Evolutionary conservation across 192 early-diverging fungal species (phyloP).

Genomic region (Martensiomyces pterosporus): DNA sequence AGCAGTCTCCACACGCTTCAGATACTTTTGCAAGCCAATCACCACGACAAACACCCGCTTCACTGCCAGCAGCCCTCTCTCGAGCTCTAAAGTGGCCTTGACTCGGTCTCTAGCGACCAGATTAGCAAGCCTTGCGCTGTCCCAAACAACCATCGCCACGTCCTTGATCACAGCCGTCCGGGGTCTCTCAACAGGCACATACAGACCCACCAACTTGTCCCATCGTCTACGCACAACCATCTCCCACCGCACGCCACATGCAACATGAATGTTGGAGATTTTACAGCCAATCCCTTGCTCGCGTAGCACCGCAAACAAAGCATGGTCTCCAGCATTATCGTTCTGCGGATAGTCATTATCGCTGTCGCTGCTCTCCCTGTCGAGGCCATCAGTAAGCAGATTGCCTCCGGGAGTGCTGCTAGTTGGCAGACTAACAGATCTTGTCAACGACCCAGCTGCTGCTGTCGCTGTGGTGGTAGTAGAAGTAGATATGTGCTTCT

Average conservation of each 20-base stretch:
- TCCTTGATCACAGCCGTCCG: background rate
- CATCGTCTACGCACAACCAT: slow-evolving; percentile 22
- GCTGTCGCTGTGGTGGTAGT: too few species aligned
- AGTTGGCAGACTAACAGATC: too few species aligned
- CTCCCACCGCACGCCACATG: slow-evolving; percentile 25
- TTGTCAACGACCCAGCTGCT: too few species aligned
- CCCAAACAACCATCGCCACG: slow-evolving; percentile 25
- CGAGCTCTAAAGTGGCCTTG: slow-evolving; percentile 16
- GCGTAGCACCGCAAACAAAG: slow-evolving; percentile 3
- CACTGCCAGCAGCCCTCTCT: slow-evolving; percentile 27
- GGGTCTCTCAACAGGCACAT: slow-evolving; percentile 13
- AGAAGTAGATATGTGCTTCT: too few species aligned
- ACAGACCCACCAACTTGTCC: slow-evolving; percentile 15
- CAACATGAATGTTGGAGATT: background rate
- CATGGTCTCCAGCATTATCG: background rate
- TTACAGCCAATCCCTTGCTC: slow-evolving; percentile 9
- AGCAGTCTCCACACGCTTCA: slow-evolving; percentile 5
- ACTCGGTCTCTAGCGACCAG: slow-evolving; percentile 12
- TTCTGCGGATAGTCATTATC: background rate
- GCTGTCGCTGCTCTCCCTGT: background rate
- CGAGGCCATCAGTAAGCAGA: background rate
- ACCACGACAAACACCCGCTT: slow-evolving; percentile 21
- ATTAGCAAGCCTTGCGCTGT: slow-evolving; percentile 9
- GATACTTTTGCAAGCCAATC: slow-evolving; percentile 22
- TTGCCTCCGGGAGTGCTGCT: background rate